Conservation (phyloP, 2,329 filamentous ascomycete species). For the Nigrospora sphaerica region DNA sequence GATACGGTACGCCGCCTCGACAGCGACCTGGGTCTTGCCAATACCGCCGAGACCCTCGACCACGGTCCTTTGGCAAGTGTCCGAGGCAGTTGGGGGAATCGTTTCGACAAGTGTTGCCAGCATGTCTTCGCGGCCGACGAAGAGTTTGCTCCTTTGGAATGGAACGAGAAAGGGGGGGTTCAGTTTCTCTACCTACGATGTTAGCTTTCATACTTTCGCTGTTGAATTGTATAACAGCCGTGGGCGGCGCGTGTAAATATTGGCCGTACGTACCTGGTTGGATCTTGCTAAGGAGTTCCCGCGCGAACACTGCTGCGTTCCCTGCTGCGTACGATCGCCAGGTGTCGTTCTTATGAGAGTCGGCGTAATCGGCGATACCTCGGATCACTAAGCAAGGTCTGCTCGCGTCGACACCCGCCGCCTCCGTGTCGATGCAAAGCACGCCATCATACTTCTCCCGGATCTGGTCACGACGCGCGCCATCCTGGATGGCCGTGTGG, state of each 20-base stretch:
- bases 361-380: not conserved
- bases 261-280: too few species aligned
- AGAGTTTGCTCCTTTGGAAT: not conserved
- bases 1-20: too few species aligned
- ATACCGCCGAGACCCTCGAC: too few species aligned
- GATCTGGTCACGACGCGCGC: not conserved
- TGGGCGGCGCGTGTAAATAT: too few species aligned
- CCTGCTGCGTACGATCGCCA: not conserved
- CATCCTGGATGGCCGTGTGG: not conserved
- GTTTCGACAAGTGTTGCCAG: not conserved
- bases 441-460: not conserved
- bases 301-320: not conserved
- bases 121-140: not conserved
- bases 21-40: too few species aligned
- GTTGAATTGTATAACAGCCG: too few species aligned
- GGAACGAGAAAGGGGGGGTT: too few species aligned
- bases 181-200: too few species aligned
- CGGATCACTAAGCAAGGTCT: not conserved
- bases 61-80: not conserved
- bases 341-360: not conserved
- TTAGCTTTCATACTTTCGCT: too few species aligned
- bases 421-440: not conserved
- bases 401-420: not conserved
- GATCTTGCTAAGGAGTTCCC: too few species aligned
- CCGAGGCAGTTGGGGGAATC: not conserved